Percentiles rank a stretch among this genome's conserved stretches.
Evolutionary conservation across 805 yeast species (phyloP).

Genomic region (Pichia rugopelliculosa): DNA sequence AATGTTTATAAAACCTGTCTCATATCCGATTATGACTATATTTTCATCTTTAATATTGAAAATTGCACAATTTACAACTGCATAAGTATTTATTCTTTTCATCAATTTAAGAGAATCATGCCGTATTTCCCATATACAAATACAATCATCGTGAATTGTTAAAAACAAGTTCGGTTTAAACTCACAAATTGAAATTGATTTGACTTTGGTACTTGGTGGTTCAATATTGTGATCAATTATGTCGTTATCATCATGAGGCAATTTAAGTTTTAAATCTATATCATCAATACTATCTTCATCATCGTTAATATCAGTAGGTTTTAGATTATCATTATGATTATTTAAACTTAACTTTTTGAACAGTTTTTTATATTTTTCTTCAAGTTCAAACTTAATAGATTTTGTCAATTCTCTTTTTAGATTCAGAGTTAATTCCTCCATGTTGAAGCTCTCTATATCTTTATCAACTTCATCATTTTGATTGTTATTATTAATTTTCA

Average conservation of each 20-base stretch:
- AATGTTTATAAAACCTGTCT: conserved; percentile 42
- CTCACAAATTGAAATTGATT: background rate
- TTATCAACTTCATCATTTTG: too few species aligned
- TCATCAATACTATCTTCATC: too few species aligned
- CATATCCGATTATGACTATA: conserved; percentile 41
- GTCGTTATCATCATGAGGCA: too few species aligned
- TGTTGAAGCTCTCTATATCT: too few species aligned
- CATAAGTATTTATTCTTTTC: conserved; percentile 29
- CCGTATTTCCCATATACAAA: conserved; percentile 18
- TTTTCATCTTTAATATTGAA: conserved; percentile 34
- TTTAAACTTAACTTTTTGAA: background rate
- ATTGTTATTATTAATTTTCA: background rate
- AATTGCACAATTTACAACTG: conserved; percentile 32
- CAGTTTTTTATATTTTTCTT: conserved; percentile 3
- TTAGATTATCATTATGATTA: too few species aligned
- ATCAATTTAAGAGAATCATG: conserved; percentile 11
- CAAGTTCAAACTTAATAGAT: conserved; percentile 8
- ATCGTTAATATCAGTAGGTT: background rate
- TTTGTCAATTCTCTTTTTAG: conserved; percentile 11
- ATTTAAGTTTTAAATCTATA: too few species aligned
- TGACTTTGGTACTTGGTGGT: conserved; percentile 2
- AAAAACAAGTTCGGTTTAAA: background rate
- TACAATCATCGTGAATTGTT: conserved; percentile 8
- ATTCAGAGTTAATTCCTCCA: conserved; percentile 1
- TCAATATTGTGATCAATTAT: too few species aligned